Conservation (phyloP, 2,329 filamentous ascomycete genomes). For the Aspergillus clavatus region DNA sequence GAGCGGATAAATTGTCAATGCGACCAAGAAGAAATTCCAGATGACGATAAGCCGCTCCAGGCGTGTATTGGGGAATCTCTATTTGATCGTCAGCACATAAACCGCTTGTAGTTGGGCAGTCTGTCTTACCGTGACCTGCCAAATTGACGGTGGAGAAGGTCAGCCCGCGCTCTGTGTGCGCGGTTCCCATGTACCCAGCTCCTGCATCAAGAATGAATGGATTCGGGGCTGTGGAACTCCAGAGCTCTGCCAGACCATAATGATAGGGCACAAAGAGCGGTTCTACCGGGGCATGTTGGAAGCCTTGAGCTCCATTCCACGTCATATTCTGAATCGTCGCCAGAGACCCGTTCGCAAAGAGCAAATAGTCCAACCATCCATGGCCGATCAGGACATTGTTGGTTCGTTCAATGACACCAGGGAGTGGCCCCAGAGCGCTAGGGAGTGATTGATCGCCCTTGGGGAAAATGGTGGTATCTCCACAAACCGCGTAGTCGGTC, state of each 20-base stretch:
- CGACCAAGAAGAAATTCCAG: conserved; percentile 71
- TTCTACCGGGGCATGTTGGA: conserved; percentile 55
- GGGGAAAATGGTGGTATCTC: conserved; percentile 37
- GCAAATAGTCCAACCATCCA: conserved; percentile 64
- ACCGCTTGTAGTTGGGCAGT: conserved; percentile 35
- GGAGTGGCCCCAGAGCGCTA: conserved; percentile 45
- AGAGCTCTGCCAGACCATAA: conserved; percentile 16
- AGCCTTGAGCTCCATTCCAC: conserved; percentile 67
- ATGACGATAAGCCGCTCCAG: conserved; percentile 64
- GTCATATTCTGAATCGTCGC: conserved; percentile 77
- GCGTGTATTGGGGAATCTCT: conserved; percentile 59
- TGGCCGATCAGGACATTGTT: conserved; percentile 70
- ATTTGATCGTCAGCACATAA: conserved; percentile 53
- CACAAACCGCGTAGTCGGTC: conserved; percentile 40
- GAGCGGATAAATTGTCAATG: conserved; percentile 36
- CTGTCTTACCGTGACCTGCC: conserved; percentile 53
- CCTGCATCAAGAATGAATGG: conserved; percentile 43
- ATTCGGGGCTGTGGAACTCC: conserved; percentile 43
- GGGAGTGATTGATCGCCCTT: conserved; percentile 46
- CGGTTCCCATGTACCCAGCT: conserved; percentile 63
- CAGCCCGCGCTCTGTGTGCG: conserved; percentile 68
- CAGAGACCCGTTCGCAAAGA: conserved; percentile 65
- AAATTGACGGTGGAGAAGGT: conserved; percentile 63
- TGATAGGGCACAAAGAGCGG: conserved; percentile 68
- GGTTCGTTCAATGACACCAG: conserved; percentile 67